These are phyloP conservation scores for Glycine latifolia DNA, from an alignment of 306 rosid genomes.

Conservation along the genomic window DNA sequence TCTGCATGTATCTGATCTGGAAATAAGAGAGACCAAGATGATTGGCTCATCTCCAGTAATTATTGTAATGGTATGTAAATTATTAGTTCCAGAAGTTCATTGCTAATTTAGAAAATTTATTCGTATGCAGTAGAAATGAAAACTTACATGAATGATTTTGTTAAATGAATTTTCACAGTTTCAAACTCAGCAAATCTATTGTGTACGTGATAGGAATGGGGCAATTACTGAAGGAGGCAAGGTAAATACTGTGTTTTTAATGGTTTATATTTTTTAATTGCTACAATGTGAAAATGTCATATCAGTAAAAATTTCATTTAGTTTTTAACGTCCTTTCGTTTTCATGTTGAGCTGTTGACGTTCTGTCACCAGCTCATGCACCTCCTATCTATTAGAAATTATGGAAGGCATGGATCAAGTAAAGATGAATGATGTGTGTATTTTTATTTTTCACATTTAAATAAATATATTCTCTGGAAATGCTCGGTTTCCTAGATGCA, in stretches of 20 bases:
- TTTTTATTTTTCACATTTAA: neutral
- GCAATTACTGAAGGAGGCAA: conserved; percentile 86
- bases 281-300: neutral
- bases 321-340: neutral
- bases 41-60: conserved; percentile 79
- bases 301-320: neutral
- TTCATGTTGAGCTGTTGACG: neutral
- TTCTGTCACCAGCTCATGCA: neutral
- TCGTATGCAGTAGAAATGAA: conserved; percentile 26
- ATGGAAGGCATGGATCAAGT: neutral
- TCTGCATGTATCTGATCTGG: conserved; percentile 83
- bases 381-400: conserved; percentile 5
- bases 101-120: conserved; percentile 22
- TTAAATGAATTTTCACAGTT: conserved; percentile 61
- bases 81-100: conserved; percentile 14
- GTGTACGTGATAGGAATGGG: conserved; percentile 81
- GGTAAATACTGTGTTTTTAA: conserved; percentile 56
- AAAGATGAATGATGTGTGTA: neutral
- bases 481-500: neutral
- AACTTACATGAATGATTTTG: conserved; percentile 32
- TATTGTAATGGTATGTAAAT: conserved; percentile 64
- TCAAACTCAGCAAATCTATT: conserved; percentile 89
- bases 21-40: conserved; percentile 85
- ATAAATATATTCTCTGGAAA: neutral
- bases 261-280: neutral